Evolutionary conservation across 176 grass and related monocot genomes (phyloP).

Genomic region (Rhynchospora pubera): DNA sequence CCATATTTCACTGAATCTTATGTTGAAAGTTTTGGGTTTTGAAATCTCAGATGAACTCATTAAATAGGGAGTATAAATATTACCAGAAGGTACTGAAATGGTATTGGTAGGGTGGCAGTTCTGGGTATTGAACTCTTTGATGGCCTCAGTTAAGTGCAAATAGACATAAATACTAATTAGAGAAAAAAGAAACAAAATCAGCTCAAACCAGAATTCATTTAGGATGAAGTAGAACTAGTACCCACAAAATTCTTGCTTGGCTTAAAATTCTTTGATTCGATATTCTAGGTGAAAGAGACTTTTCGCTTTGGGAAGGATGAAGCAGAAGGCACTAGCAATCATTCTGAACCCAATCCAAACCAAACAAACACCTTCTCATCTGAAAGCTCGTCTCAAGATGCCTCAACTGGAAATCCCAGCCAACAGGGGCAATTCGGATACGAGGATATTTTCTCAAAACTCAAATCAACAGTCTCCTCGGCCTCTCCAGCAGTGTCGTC

Average conservation of each 20-base stretch:
- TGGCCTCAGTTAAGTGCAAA: neutral
- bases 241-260: neutral
- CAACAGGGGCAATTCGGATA: conserved; percentile 16
- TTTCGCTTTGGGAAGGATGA: conserved; percentile 17
- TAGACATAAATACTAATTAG: neutral
- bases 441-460: conserved; percentile 1
- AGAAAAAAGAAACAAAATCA: neutral
- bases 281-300: conserved; percentile 23
- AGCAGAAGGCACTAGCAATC: neutral
- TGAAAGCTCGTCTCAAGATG: neutral
- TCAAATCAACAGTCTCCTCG: conserved; percentile 23
- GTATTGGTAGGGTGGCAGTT: neutral
- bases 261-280: neutral
- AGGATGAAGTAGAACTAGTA: conserved; percentile 4
- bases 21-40: neutral
- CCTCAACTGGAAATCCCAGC: neutral
- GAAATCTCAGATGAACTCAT: neutral
- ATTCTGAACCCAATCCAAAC: conserved; percentile 14
- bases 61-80: neutral
- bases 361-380: neutral
- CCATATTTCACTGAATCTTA: neutral
- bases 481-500: conserved; percentile 13
- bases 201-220: neutral
- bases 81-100: neutral
- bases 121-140: neutral